These are phyloP conservation scores for Capsicum rhomboideum DNA, from an alignment of 257 asterid genomes.

Conservation along the genomic window DNA sequence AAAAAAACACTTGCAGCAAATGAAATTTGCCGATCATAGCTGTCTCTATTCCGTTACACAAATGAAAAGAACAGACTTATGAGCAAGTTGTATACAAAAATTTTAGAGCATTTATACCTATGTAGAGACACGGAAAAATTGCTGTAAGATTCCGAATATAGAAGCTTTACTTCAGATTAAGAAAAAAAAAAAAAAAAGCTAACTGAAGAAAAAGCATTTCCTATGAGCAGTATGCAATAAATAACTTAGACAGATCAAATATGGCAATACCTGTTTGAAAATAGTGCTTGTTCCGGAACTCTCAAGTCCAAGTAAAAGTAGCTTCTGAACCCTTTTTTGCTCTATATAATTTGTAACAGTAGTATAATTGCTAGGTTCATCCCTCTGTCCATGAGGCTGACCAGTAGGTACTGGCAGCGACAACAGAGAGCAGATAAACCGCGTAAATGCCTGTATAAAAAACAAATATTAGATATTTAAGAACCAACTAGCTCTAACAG, in stretches of 20 bases:
- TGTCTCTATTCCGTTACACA: not conserved
- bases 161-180: not conserved
- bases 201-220: not conserved
- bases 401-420: conserved; percentile 89
- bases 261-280: conserved; percentile 68
- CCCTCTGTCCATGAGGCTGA: conserved; percentile 60
- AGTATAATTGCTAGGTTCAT: conserved; percentile 65
- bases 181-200: not conserved
- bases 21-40: too few species aligned
- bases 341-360: conserved; percentile 60
- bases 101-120: too few species aligned
- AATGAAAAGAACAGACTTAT: not conserved
- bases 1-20: too few species aligned
- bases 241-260: not conserved
- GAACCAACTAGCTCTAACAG: not conserved
- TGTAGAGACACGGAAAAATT: not conserved
- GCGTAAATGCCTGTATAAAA: conserved; percentile 61
- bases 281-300: conserved; percentile 96
- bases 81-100: not conserved
- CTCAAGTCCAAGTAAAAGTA: conserved; percentile 76
- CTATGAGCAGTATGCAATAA: not conserved
- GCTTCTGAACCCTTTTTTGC: conserved; percentile 63
- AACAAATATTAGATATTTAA: not conserved
- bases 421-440: conserved; percentile 79
- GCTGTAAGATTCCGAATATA: not conserved